These are phyloP conservation scores for Bipolaris gigantea DNA, from an alignment of 2,329 filamentous ascomycete species.

Conservation along the genomic window DNA sequence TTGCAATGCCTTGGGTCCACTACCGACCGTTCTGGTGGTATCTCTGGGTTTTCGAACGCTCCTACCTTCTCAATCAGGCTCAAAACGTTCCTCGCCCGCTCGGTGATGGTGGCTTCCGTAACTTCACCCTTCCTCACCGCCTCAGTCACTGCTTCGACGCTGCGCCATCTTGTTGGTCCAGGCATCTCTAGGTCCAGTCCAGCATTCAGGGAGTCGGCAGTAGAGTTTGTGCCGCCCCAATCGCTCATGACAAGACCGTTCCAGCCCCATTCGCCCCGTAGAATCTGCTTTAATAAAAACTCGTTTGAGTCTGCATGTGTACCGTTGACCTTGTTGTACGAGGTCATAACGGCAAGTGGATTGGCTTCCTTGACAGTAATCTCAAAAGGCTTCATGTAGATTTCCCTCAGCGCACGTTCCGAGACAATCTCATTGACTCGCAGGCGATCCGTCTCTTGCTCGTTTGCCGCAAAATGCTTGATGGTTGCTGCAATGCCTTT, in stretches of 20 bases:
- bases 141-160: slow-evolving; percentile 62
- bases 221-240: slow-evolving; percentile 55
- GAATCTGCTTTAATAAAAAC: slow-evolving; percentile 65
- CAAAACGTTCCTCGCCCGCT: slow-evolving; percentile 43
- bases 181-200: slow-evolving; percentile 46
- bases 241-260: slow-evolving; percentile 69
- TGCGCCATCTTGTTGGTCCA: slow-evolving; percentile 65
- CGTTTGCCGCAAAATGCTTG: slow-evolving; percentile 72
- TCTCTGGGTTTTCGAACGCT: slow-evolving; percentile 61
- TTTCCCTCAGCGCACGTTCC: slow-evolving; percentile 61
- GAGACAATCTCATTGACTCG: slow-evolving; percentile 53
- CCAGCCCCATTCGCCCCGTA: slow-evolving; percentile 74
- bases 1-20: slow-evolving; percentile 63
- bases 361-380: slow-evolving; percentile 70
- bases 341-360: slow-evolving; percentile 70
- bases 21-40: slow-evolving; percentile 61
- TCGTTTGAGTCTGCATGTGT: slow-evolving; percentile 67
- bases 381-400: slow-evolving; percentile 63
- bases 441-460: slow-evolving; percentile 72
- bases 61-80: slow-evolving; percentile 70
- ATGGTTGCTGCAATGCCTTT: slow-evolving; percentile 69
- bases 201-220: slow-evolving; percentile 40
- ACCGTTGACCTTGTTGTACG: slow-evolving; percentile 75
- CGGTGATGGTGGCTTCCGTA: slow-evolving; percentile 40
- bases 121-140: slow-evolving; percentile 53